phyloP scores from a whole-genome alignment of 2,329 filamentous ascomycete species.

The Nothophaeocryptopus gaeumannii region DNA sequence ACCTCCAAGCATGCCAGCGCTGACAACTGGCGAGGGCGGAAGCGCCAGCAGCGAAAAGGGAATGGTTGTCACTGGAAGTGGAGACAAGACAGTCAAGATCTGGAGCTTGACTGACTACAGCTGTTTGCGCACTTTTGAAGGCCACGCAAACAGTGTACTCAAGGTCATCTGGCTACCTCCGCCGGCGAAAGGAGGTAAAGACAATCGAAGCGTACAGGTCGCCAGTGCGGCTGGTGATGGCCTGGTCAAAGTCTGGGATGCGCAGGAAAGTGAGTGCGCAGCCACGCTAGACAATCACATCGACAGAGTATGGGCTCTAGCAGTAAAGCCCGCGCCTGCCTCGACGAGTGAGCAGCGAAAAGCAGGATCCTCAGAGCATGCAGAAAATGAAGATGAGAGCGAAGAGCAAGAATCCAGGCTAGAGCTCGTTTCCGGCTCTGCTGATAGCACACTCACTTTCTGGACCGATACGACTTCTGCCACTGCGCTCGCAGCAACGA shows the following conservation, averaged over 20 bases:
- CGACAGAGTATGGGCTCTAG: constrained; percentile 89
- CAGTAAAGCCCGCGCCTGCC: constrained; percentile 58
- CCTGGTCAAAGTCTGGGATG: constrained; percentile 94
- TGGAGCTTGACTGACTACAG: constrained; percentile 93
- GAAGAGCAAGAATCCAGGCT: constrained; percentile 42
- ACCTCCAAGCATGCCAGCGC: constrained; percentile 69
- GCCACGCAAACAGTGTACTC: constrained; percentile 90
- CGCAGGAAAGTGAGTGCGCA: constrained; percentile 76
- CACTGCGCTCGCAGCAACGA: constrained; percentile 71
- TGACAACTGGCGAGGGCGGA: constrained; percentile 65
- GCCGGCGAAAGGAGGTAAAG: constrained; percentile 36
- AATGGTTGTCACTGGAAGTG: constrained; percentile 82
- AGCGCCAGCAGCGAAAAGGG: constrained; percentile 69
- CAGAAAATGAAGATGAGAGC: constrained; percentile 30
- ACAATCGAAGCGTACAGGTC: constrained; percentile 65
- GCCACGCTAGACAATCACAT: constrained; percentile 95
- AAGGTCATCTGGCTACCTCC: constrained; percentile 84
- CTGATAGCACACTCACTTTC: constrained; percentile 89
- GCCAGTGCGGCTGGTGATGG: constrained; percentile 91
- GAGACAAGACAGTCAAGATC: constrained; percentile 92
- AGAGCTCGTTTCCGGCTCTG: constrained; percentile 82
- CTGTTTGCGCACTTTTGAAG: constrained; percentile 90
- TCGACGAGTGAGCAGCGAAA: constrained; percentile 11
- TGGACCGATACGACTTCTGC: constrained; percentile 88
- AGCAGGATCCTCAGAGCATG: constrained; percentile 16